Conservation (phyloP, 192 early-diverging fungal genomes). For the Gryganskiella cystojenkinii region DNA sequence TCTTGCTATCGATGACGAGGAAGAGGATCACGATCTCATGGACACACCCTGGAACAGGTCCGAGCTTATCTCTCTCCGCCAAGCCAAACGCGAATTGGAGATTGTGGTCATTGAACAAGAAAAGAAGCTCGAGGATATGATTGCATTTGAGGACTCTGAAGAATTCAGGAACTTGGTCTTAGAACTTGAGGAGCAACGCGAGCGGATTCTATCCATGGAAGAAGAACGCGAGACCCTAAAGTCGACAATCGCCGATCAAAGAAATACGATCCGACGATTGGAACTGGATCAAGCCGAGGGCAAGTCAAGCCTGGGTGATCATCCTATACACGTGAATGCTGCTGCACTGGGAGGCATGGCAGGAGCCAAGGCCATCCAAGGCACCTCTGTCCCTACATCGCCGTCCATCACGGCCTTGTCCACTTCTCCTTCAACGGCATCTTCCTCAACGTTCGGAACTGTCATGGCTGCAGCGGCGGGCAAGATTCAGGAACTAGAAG, state of each 20-base stretch:
- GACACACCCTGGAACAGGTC: constrained; percentile 51
- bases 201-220: constrained; percentile 40
- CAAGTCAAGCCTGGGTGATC: not conserved
- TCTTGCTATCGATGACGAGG: constrained; percentile 24
- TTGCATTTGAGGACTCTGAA: constrained; percentile 39
- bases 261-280: constrained; percentile 12
- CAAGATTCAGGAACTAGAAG: constrained; percentile 28
- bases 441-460: not conserved
- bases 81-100: constrained; percentile 63
- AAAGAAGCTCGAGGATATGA: constrained; percentile 54
- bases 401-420: not conserved
- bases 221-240: constrained; percentile 30
- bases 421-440: not conserved
- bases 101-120: constrained; percentile 60
- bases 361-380: not conserved
- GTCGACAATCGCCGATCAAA: constrained; percentile 16
- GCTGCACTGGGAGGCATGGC: not conserved
- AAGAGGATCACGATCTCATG: constrained; percentile 33
- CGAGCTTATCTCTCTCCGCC: constrained; percentile 51
- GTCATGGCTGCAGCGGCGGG: constrained; percentile 3
- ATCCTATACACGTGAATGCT: too few relatives aligned
- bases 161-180: constrained; percentile 22
- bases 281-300: constrained; percentile 7
- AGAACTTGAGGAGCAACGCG: constrained; percentile 43
- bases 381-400: not conserved